phyloP scores from a whole-genome alignment of 2,329 filamentous ascomycete genomes.

The Colletotrichum lupini region DNA sequence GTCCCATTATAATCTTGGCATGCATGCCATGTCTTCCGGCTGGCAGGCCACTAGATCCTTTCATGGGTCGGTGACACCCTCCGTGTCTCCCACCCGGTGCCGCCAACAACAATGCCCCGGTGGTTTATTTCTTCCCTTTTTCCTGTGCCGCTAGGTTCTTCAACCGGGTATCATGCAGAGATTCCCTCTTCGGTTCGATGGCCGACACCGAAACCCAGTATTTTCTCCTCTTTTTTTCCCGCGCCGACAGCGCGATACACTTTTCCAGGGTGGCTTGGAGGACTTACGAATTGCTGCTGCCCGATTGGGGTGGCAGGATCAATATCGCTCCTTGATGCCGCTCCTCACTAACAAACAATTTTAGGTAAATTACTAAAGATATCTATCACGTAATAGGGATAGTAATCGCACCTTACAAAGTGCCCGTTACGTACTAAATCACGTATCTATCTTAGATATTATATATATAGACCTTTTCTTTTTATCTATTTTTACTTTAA shows the following conservation, averaged over 20 bases:
- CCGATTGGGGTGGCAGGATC: not conserved
- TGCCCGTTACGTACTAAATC: too few species aligned
- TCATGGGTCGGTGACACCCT: not conserved
- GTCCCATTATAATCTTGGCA: not conserved
- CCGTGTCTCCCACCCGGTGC: not conserved
- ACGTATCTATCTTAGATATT: too few species aligned
- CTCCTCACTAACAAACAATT: not conserved
- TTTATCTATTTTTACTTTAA: too few species aligned
- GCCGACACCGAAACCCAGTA: not conserved
- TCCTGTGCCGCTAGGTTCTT: not conserved
- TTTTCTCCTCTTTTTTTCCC: too few species aligned
- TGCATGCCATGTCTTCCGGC: not conserved
- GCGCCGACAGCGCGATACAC: not conserved
- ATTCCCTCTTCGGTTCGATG: not conserved
- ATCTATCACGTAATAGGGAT: too few species aligned
- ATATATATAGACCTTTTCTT: too few species aligned
- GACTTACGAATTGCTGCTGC: not conserved
- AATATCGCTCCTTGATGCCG: not conserved
- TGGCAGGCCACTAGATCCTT: not conserved
- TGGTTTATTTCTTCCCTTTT: not conserved
- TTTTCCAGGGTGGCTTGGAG: not conserved
- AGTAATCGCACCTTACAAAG: too few species aligned
- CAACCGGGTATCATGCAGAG: not conserved
- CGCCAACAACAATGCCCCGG: not conserved
- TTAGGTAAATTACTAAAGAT: too few species aligned